These are phyloP conservation scores for Crepidotus variabilis DNA, from an alignment of 768 basidiomycete species.

Conservation along the genomic window DNA sequence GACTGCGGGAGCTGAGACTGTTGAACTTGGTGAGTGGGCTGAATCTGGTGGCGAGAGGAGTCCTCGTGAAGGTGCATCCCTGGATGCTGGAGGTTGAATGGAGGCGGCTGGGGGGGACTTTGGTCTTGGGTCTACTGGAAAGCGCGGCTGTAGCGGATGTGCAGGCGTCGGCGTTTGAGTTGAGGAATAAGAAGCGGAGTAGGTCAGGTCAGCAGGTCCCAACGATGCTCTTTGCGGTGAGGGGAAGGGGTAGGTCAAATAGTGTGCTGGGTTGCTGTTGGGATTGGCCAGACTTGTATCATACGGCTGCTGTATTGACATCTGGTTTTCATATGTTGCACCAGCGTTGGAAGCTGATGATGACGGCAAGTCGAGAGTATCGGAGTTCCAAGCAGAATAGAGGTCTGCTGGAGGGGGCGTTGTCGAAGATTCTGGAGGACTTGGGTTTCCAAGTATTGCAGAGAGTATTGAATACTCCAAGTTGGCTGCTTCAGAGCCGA, in stretches of 20 bases:
- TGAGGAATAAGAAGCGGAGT: slow-evolving; percentile 29
- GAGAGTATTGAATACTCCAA: slow-evolving; percentile 94
- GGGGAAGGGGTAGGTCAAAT: slow-evolving; percentile 45
- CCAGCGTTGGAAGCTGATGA: slow-evolving; percentile 21
- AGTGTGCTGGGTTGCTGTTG: slow-evolving; percentile 34
- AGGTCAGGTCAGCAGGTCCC: slow-evolving; percentile 36
- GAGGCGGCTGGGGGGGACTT: slow-evolving; percentile 37
- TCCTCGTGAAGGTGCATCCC: slow-evolving; percentile 27
- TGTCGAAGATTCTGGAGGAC: slow-evolving; percentile 43
- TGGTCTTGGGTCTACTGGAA: slow-evolving; percentile 41
- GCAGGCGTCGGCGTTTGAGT: slow-evolving; percentile 25
- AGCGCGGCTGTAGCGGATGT: slow-evolving; percentile 52
- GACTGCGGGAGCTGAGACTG: slow-evolving; percentile 34
- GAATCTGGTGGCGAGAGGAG: slow-evolving; percentile 37
- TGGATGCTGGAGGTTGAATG: slow-evolving; percentile 25
- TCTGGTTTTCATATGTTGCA: slow-evolving; percentile 32
- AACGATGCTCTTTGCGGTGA: slow-evolving; percentile 28
- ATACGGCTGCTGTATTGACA: slow-evolving; percentile 30
- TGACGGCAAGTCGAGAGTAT: slow-evolving; percentile 32
- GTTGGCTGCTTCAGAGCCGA: slow-evolving; percentile 89
- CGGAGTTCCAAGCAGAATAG: slow-evolving; percentile 42
- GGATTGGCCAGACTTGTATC: slow-evolving; percentile 29
- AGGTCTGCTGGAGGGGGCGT: slow-evolving; percentile 37
- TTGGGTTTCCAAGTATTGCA: slow-evolving; percentile 81
- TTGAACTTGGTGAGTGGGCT: slow-evolving; percentile 35